These are phyloP conservation scores for Phoma sp. DNA, from an alignment of 2,329 filamentous ascomycete genomes.

Conservation along the genomic window DNA sequence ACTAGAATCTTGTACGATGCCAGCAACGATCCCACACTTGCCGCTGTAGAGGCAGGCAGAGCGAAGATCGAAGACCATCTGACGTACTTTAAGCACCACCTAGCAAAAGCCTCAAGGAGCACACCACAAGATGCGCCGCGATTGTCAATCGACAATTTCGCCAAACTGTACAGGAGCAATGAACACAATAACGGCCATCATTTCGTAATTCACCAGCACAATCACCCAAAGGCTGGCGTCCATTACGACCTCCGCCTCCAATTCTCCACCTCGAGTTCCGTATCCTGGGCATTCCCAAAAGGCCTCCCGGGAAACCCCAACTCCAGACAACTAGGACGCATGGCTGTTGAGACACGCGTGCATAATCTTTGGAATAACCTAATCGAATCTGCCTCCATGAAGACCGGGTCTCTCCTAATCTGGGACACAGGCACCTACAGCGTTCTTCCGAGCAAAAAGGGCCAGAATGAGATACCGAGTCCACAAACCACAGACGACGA, in stretches of 20 bases:
- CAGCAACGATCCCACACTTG: slow-evolving; percentile 29
- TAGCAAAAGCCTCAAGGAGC: slow-evolving; percentile 41
- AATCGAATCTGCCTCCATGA: slow-evolving; percentile 52
- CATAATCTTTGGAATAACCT: slow-evolving; percentile 55
- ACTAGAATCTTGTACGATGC: not conserved
- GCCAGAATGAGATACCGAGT: slow-evolving; percentile 20
- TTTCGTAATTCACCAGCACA: slow-evolving; percentile 76
- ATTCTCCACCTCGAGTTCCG: slow-evolving; percentile 70
- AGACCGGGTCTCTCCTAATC: slow-evolving; percentile 53
- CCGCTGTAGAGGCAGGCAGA: slow-evolving; percentile 60
- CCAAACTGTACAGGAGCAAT: slow-evolving; percentile 56
- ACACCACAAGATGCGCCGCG: slow-evolving; percentile 30
- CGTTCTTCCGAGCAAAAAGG: slow-evolving; percentile 36
- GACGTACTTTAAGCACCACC: slow-evolving; percentile 53
- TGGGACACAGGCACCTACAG: slow-evolving; percentile 56
- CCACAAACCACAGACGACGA: slow-evolving; percentile 41
- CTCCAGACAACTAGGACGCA: slow-evolving; percentile 47
- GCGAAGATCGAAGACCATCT: slow-evolving; percentile 57
- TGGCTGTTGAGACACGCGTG: slow-evolving; percentile 54
- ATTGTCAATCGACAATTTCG: slow-evolving; percentile 52
- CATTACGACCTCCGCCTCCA: slow-evolving; percentile 75
- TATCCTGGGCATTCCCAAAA: slow-evolving; percentile 60
- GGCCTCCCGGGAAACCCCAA: slow-evolving; percentile 53
- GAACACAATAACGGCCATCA: slow-evolving; percentile 52
- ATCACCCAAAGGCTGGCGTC: slow-evolving; percentile 71